Evolutionary conservation across 768 basidiomycete species (phyloP).

Genomic region (Clitopilus passeckerianus): DNA sequence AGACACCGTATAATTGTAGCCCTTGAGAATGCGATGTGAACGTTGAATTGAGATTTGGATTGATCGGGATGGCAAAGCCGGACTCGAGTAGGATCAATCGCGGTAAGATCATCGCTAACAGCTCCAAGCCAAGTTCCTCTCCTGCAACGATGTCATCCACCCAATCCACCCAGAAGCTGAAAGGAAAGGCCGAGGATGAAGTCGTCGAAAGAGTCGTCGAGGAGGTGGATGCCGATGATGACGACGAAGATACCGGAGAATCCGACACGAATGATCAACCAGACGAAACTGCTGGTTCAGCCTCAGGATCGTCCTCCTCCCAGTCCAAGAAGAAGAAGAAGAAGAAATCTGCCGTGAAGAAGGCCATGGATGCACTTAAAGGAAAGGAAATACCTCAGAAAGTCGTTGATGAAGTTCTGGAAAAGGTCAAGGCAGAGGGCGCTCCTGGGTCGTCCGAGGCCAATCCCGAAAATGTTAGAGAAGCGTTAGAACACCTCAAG

Average conservation of each 20-base stretch:
- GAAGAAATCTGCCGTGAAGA: slow-evolving; percentile 72
- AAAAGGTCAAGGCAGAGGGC: slow-evolving; percentile 59
- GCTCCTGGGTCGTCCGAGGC: slow-evolving; percentile 37
- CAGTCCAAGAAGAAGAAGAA: slow-evolving; percentile 65
- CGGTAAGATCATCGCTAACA: neutral
- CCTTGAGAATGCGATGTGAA: too few species aligned
- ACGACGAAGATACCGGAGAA: slow-evolving; percentile 21
- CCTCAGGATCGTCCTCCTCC: slow-evolving; percentile 25
- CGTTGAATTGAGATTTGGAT: too few species aligned
- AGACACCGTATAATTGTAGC: too few species aligned
- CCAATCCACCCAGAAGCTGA: slow-evolving; percentile 27
- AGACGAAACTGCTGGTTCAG: slow-evolving; percentile 6
- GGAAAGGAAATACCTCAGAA: slow-evolving; percentile 53
- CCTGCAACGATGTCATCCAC: slow-evolving; percentile 14
- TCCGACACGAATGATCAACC: slow-evolving; percentile 19
- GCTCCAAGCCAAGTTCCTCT: slow-evolving; percentile 10
- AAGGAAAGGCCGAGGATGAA: slow-evolving; percentile 35
- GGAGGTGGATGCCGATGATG: slow-evolving; percentile 27
- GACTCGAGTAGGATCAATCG: neutral
- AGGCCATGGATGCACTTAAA: slow-evolving; percentile 41
- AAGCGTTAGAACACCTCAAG: slow-evolving; percentile 72
- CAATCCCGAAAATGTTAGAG: slow-evolving; percentile 62
- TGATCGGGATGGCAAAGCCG: neutral
- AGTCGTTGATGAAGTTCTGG: slow-evolving; percentile 62
- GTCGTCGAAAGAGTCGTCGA: slow-evolving; percentile 38